phyloP scores from a whole-genome alignment of 2,329 filamentous ascomycete genomes.

The Zymoseptoria pseudotritici region DNA sequence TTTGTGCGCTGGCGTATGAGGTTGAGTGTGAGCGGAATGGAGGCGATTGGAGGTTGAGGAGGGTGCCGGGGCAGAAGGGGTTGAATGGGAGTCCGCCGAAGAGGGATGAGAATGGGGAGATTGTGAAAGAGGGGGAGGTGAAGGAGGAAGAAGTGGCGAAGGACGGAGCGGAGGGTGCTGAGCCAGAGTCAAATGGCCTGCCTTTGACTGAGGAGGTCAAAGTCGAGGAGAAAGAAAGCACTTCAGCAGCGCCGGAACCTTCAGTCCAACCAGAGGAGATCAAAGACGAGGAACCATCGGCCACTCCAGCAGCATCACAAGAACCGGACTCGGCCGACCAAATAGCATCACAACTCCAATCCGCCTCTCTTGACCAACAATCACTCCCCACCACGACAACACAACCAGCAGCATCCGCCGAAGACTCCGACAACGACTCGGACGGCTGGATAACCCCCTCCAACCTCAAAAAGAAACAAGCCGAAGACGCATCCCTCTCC shows the following conservation, averaged over 20 bases:
- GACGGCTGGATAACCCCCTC: constrained; percentile 92
- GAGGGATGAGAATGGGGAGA: constrained; percentile 26
- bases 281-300: constrained; percentile 1
- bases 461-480: constrained; percentile 79
- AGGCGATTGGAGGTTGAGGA: constrained; percentile 80
- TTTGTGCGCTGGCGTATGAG: constrained; percentile 87
- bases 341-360: constrained; percentile 10
- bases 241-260: background rate
- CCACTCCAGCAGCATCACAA: background rate
- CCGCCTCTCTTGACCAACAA: constrained; percentile 16
- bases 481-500: constrained; percentile 50
- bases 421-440: constrained; percentile 47
- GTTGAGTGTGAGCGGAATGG: constrained; percentile 84
- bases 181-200: background rate
- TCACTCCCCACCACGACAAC: background rate
- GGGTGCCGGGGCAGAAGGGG: constrained; percentile 68
- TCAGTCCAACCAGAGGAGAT: background rate
- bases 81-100: constrained; percentile 62
- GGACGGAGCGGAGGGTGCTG: background rate
- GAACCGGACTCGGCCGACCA: constrained; percentile 2
- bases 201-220: background rate
- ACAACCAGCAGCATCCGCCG: constrained; percentile 25
- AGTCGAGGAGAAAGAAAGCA: background rate
- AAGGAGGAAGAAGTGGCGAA: background rate
- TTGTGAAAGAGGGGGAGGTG: background rate